Evolutionary conservation across 495 filamentous ascomycete genomes (phyloP), one percentile per base, ranked within the genome.

Genomic region (Aspergillus campestris): DNA sequence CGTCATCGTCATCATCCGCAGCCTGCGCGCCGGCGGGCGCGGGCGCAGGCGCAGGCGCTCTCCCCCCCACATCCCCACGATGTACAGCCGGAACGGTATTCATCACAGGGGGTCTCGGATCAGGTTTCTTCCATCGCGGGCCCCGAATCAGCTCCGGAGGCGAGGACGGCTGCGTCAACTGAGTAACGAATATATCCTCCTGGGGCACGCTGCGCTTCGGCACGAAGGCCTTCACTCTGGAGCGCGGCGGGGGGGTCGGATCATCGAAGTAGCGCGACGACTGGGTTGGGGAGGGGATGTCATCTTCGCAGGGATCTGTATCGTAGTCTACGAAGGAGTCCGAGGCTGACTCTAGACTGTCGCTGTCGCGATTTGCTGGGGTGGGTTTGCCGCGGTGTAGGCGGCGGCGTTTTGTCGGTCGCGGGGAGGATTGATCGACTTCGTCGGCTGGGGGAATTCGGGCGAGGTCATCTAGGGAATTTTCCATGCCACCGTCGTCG

Each of bases 111-210:
- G 18, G 18, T 4, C 18, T 24, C 18, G 59, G 53, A 18, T 53
- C 52, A 11, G 71, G 65, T 40, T 76, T 77, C 44, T 67, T 69
- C 74, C 74, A 77, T 31, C 70, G 60, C n/a, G 72, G 71, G 6
- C 67, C 66, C n/a, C 72, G 70, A 33, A 78, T 72, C 45, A 67
- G 50, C 49, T 75, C 74, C 0, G 74, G 74, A 44, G 72, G 75
- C 2, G 74, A 73, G 33, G 63, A 56, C 8, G 73, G 65, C 43
- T 70, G 69, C 1, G 74, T 74, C 41, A 74, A 60, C 53, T 78
- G 74, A 0, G 74, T 76, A 24, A 74, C 70, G 38, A 75, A 78
- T 1, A 74, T 70, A 40, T 77, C 70, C n/a, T 73, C 65, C 43
- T 69, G 67, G 7, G 64, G 44, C 29, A 57, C 65, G 14, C 49